Evolutionary conservation across 2,329 filamentous ascomycete species (phyloP).

Genomic region (Alternaria gansuensis): DNA sequence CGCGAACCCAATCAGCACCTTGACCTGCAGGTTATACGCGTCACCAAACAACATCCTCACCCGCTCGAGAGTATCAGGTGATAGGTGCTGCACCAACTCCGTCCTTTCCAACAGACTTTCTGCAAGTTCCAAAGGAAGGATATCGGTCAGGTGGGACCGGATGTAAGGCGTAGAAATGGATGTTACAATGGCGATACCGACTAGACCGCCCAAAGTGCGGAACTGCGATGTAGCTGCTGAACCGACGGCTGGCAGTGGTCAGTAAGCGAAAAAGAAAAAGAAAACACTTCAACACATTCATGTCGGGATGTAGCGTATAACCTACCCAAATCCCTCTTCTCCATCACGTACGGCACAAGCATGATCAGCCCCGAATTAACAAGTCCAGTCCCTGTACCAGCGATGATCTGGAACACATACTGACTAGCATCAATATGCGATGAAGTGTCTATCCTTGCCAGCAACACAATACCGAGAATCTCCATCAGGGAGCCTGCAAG

Average conservation of each 20-base stretch:
- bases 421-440: slow-evolving; percentile 11
- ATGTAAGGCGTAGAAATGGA: slow-evolving; percentile 22
- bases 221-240: slow-evolving; percentile 24
- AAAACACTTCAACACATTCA: too few species aligned
- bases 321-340: slow-evolving; percentile 28
- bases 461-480: slow-evolving; percentile 17
- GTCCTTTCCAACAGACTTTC: slow-evolving; percentile 14
- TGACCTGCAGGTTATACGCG: slow-evolving; percentile 29
- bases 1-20: slow-evolving; percentile 24
- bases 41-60: slow-evolving; percentile 17
- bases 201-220: slow-evolving; percentile 19
- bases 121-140: slow-evolving; percentile 9
- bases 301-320: not conserved
- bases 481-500: slow-evolving; percentile 14
- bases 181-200: slow-evolving; percentile 23
- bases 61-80: not conserved
- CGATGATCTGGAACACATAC: slow-evolving; percentile 29
- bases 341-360: slow-evolving; percentile 20
- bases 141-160: slow-evolving; percentile 6
- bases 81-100: slow-evolving; percentile 4
- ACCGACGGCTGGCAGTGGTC: slow-evolving; percentile 16
- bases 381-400: slow-evolving; percentile 24
- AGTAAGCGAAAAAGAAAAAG: not conserved
- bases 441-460: slow-evolving; percentile 10
- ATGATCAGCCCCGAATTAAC: slow-evolving; percentile 16